A percentile compares a stretch with the other conserved stretches of the same genome.
phyloP scores from a whole-genome alignment of 306 rosid species.

The Astragalus glycyphyllos region DNA sequence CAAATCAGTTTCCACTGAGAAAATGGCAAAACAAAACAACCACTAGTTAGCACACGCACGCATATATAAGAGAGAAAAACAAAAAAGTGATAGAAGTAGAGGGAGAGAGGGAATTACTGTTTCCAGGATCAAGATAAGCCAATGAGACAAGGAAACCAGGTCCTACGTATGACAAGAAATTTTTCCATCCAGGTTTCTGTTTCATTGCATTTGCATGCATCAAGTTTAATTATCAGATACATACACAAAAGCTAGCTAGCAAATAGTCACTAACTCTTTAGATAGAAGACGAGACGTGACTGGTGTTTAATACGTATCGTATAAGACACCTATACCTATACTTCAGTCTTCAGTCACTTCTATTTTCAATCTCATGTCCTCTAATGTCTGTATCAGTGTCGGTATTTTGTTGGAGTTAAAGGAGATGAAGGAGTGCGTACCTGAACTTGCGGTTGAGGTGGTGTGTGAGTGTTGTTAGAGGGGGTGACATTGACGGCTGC shows the following conservation, averaged over 20 bases:
- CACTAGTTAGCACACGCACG: not conserved
- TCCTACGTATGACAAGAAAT: constrained; percentile 68
- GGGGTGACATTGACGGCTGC: constrained; percentile 46
- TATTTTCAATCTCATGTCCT: too few species aligned
- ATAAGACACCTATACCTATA: too few species aligned
- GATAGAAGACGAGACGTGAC: too few species aligned
- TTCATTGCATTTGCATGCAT: not conserved
- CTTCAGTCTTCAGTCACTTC: too few species aligned
- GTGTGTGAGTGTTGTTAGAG: not conserved
- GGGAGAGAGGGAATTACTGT: constrained; percentile 49
- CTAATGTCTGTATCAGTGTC: too few species aligned
- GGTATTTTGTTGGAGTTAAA: too few species aligned
- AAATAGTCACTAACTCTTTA: too few species aligned
- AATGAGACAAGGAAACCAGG: constrained; percentile 89
- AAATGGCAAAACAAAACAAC: not conserved
- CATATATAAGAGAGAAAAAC: not conserved
- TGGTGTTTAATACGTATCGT: too few species aligned
- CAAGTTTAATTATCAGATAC: not conserved
- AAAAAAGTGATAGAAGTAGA: not conserved
- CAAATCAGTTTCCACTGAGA: constrained; percentile 90
- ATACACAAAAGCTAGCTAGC: too few species aligned
- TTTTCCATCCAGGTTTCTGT: constrained; percentile 75
- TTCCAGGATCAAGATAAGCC: constrained; percentile 96
- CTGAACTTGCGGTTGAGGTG: constrained; percentile 39
- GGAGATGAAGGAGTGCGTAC: constrained; percentile 29